Conservation (phyloP, 257 asterid species). For the Linderniella brevidens region DNA sequence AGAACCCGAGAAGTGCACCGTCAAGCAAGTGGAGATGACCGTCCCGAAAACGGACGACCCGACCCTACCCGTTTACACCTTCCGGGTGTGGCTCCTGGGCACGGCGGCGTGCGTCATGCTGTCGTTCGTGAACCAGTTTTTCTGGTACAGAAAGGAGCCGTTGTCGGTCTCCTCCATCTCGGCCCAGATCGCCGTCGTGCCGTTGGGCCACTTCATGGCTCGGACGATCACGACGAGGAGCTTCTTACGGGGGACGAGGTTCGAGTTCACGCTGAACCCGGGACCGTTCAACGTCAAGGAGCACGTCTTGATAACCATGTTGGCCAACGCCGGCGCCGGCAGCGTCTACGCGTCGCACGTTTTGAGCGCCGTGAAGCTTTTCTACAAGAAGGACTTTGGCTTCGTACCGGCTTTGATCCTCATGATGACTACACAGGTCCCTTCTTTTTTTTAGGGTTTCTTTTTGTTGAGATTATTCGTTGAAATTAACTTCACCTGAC, state of each 20-base stretch:
- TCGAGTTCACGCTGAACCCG: conserved; percentile 65
- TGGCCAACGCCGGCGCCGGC: conserved; percentile 82
- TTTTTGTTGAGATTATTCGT: neutral
- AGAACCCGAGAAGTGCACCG: neutral
- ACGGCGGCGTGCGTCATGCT: conserved; percentile 47
- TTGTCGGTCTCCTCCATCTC: conserved; percentile 68
- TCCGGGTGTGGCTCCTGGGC: conserved; percentile 82
- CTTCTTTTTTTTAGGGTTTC: neutral
- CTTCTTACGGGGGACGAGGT: conserved; percentile 36
- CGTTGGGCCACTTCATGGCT: conserved; percentile 83
- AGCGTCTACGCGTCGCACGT: conserved; percentile 68
- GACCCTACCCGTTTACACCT: conserved; percentile 53
- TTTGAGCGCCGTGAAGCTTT: conserved; percentile 63
- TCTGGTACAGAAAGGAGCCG: conserved; percentile 81
- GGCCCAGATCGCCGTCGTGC: conserved; percentile 85
- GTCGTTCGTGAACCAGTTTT: conserved; percentile 81
- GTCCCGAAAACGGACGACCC: conserved; percentile 65
- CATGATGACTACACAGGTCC: conserved; percentile 66
- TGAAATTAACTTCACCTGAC: too few species aligned
- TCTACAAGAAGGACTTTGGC: conserved; percentile 36
- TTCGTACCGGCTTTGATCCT: conserved; percentile 65
- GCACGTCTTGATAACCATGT: conserved; percentile 73
- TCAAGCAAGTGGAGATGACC: conserved; percentile 12
- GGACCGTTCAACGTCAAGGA: conserved; percentile 91
- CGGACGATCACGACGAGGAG: conserved; percentile 42